phyloP scores from a whole-genome alignment of 2,329 filamentous ascomycete species.

The Phaeomoniella chlamydospora region DNA sequence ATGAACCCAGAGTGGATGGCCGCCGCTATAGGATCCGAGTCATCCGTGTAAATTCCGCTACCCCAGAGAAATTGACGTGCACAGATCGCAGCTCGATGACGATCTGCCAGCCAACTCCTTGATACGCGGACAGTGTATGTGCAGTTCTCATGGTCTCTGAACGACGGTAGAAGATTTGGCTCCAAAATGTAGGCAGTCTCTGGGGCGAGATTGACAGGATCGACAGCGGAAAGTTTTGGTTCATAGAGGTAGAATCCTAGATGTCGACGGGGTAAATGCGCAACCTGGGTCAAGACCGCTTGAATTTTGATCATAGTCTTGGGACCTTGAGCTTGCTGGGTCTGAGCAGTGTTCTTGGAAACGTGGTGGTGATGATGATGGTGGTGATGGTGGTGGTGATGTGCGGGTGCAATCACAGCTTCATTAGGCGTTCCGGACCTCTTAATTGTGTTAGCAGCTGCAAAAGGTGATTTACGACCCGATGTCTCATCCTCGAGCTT shows the following conservation, averaged over 20 bases:
- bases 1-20: constrained; percentile 92
- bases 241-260: constrained; percentile 76
- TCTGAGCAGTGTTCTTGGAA: constrained; percentile 14
- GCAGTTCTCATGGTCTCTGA: constrained; percentile 61
- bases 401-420: constrained; percentile 8
- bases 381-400: constrained; percentile 28
- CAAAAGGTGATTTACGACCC: constrained; percentile 13
- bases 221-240: constrained; percentile 41
- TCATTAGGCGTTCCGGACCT: constrained; percentile 11
- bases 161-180: constrained; percentile 61
- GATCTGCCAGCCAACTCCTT: constrained; percentile 55
- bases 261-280: constrained; percentile 58
- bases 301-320: constrained; percentile 55
- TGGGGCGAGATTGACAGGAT: constrained; percentile 19
- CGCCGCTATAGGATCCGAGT: constrained; percentile 83
- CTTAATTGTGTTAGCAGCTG: constrained; percentile 14
- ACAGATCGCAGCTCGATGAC: constrained; percentile 71
- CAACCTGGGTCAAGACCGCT: constrained; percentile 56
- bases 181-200: constrained; percentile 44
- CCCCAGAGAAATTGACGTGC: constrained; percentile 74
- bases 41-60: constrained; percentile 87
- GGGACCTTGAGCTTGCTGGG: constrained; percentile 16
- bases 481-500: constrained; percentile 33
- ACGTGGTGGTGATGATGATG: constrained; percentile 27
- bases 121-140: constrained; percentile 81